A percentile compares a stretch with the other conserved stretches of the same genome.
Evolutionary conservation across 23 red algal species (phyloP).

Genomic region (Gracilaria gracilis): DNA sequence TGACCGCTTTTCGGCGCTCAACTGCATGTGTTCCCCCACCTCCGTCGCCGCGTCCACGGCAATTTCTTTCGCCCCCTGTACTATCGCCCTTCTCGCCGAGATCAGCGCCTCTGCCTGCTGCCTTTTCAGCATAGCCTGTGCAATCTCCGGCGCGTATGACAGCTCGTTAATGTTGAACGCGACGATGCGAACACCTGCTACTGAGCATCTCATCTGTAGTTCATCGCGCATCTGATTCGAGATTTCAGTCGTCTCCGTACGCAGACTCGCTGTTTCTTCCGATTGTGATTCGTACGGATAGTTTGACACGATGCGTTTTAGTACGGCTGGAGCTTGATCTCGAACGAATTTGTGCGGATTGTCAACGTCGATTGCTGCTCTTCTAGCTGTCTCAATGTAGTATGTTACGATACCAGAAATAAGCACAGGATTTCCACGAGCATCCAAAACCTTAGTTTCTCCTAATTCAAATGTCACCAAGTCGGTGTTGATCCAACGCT

Average conservation of each 20-base stretch:
- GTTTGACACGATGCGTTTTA: conserved; percentile 62
- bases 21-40: not conserved
- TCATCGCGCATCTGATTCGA: conserved; percentile 37
- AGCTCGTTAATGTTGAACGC: conserved; percentile 72
- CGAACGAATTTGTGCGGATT: conserved; percentile 61
- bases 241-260: conserved; percentile 38
- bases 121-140: conserved; percentile 59
- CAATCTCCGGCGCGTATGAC: conserved; percentile 75
- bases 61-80: conserved; percentile 50
- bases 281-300: conserved; percentile 62
- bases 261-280: conserved; percentile 9
- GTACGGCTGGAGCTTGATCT: conserved; percentile 69
- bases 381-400: conserved; percentile 34
- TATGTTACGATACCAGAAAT: conserved; percentile 69
- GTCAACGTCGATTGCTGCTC: conserved; percentile 72
- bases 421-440: conserved; percentile 53
- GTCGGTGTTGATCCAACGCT: conserved; percentile 43
- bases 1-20: not conserved
- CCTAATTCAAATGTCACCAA: conserved; percentile 54
- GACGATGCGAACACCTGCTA: conserved; percentile 54
- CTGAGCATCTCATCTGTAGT: conserved; percentile 47
- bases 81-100: conserved; percentile 54
- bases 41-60: conserved; percentile 38
- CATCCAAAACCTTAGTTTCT: conserved; percentile 65
- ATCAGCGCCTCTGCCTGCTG: conserved; percentile 79